Evolutionary conservation across 768 basidiomycete species (phyloP), one percentile per base, ranked within the genome.

Genomic region (Kwoniella botswanensis): DNA sequence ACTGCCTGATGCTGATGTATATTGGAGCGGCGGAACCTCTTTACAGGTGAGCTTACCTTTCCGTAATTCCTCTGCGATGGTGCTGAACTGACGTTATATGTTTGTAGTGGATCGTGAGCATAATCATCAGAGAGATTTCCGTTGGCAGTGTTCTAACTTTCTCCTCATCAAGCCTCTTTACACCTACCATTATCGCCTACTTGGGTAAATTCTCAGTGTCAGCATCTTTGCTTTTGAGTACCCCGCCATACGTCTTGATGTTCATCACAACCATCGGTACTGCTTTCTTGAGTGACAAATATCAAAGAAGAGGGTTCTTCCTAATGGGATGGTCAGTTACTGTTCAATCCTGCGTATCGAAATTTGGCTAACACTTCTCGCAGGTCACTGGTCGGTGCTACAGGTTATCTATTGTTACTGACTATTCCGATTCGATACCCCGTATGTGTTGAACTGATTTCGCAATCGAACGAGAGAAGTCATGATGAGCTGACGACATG

Each of bases 161-260:
- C 18, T 53, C 4, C 12, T 3, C 50, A 17, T 29, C 10, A 58
- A 72, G 74, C 21, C 75, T 91, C 73, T 93, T 93, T 82, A 84
- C 88, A 6, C 92, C 92, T 4, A 89, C 90, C 4, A 91, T 93
- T 80, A 88, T 93, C 61, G 71, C 87, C 43, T 88, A 88, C 3
- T 85, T 92, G 15, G 90, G 90, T 13, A 81, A 61, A 43, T 85
- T 78, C 71, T 71, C 79, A 0, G 70, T 75, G 11, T 67, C 82
- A 1, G 79, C 84, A 65, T 80, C 82, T 0, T 74, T 83, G 15
- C 77, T 84, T 0, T 74, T 84, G n/a, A 77, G 77, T 41, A 82
- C 79, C 9, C 78, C 78, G n/a, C 82, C 86, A 5, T 86, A 85
- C 75, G 84, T 84, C 29, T 76, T 85, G 54, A 84, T 82, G 26